phyloP scores from a whole-genome alignment of 345 rosid genomes.

The Carallia pectinifolia region DNA sequence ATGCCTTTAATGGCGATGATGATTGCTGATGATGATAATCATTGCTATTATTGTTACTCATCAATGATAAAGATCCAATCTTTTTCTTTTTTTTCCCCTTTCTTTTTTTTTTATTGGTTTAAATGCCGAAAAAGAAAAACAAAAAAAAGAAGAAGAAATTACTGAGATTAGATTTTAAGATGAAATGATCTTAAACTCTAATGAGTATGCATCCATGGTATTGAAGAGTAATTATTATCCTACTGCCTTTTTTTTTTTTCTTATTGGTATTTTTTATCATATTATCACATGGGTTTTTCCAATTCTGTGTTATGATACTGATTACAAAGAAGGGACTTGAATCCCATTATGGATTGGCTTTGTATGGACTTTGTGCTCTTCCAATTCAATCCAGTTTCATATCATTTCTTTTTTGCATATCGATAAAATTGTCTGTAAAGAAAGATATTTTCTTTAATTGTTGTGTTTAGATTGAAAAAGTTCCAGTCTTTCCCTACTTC shows the following conservation, averaged over 20 bases:
- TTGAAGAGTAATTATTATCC: not conserved
- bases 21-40: not conserved
- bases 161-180: constrained; percentile 24
- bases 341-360: no score
- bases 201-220: constrained; percentile 5
- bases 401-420: no score
- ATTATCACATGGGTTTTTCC: no score
- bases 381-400: no score
- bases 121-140: constrained; percentile 20
- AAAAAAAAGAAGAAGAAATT: constrained; percentile 4
- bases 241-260: not conserved
- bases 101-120: constrained; percentile 12
- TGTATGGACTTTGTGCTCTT: no score
- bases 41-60: not conserved
- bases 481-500: no score
- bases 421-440: no score
- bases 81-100: constrained; percentile 4
- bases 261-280: not conserved
- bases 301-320: no score
- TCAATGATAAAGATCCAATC: constrained; percentile 9
- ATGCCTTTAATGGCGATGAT: constrained; percentile 55
- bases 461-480: no score
- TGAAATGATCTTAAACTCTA: constrained; percentile 20
- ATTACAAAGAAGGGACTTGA: no score
- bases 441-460: no score